These are phyloP conservation scores for Mucuna pruriens DNA, from an alignment of 306 rosid genomes.

Conservation along the genomic window DNA sequence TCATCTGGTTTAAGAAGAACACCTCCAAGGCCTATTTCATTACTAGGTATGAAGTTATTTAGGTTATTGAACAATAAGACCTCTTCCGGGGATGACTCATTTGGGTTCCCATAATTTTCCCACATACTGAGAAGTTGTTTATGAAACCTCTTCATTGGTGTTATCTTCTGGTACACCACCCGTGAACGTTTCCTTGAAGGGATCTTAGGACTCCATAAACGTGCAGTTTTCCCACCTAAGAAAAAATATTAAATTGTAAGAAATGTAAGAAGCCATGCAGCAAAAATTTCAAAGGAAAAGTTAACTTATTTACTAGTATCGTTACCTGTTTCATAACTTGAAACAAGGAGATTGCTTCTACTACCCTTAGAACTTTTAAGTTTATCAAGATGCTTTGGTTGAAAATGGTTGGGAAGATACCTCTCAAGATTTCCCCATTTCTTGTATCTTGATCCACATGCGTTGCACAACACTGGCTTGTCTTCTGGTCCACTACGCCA, in stretches of 20 bases:
- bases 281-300: neutral
- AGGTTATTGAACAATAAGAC: neutral
- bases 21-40: constrained; percentile 42
- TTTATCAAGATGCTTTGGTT: neutral
- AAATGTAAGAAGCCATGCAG: neutral
- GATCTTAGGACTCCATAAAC: neutral
- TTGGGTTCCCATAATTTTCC: neutral
- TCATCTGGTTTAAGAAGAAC: neutral
- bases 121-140: neutral
- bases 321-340: neutral
- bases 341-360: neutral
- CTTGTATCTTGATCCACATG: constrained; percentile 34
- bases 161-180: neutral
- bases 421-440: neutral
- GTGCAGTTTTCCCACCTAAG: neutral
- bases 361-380: neutral
- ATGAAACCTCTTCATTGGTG: neutral
- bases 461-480: constrained; percentile 35
- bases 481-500: constrained; percentile 38
- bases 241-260: neutral
- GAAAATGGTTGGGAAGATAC: constrained; percentile 24
- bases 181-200: constrained; percentile 20
- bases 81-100: neutral
- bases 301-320: neutral
- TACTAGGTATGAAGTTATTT: constrained; percentile 22